phyloP scores from a whole-genome alignment of 225 moss, liverwort and hornwort genomes.

The Pleurozium schreberi region DNA sequence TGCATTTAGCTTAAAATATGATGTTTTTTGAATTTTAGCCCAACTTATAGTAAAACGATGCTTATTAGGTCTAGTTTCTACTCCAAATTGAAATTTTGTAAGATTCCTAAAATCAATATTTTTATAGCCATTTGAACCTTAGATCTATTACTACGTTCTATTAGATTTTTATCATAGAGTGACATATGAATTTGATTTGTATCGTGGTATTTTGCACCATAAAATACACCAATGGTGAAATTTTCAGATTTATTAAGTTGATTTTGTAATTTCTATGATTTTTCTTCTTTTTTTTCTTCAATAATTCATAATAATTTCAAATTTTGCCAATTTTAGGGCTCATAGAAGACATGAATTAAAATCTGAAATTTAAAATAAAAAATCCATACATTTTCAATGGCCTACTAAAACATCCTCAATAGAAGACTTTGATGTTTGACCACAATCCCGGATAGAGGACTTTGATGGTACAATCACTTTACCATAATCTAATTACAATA shows the following conservation, averaged over 20 bases:
- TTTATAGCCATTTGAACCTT: background rate
- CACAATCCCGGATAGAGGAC: no score
- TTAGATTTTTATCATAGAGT: background rate
- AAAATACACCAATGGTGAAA: rapidly evolving
- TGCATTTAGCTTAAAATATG: no score
- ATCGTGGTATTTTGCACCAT: background rate
- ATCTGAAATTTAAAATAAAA: no score
- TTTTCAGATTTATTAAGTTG: background rate
- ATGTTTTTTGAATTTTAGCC: background rate
- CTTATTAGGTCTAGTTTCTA: background rate
- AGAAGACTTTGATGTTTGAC: no score
- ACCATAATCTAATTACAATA: no score
- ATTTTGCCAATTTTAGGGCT: background rate
- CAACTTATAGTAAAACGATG: no score
- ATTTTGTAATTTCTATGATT: background rate
- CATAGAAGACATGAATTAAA: background rate
- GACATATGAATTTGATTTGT: background rate
- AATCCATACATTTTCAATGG: no score
- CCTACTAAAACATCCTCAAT: no score
- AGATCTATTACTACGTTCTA: rapidly evolving
- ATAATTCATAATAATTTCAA: background rate
- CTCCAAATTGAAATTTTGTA: background rate
- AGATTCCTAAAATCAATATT: background rate
- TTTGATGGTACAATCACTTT: no score
- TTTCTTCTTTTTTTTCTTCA: background rate